Base-by-base conservation (phyloP, 768 basidiomycete species). In the Asterophora lycoperdoides region DNA sequence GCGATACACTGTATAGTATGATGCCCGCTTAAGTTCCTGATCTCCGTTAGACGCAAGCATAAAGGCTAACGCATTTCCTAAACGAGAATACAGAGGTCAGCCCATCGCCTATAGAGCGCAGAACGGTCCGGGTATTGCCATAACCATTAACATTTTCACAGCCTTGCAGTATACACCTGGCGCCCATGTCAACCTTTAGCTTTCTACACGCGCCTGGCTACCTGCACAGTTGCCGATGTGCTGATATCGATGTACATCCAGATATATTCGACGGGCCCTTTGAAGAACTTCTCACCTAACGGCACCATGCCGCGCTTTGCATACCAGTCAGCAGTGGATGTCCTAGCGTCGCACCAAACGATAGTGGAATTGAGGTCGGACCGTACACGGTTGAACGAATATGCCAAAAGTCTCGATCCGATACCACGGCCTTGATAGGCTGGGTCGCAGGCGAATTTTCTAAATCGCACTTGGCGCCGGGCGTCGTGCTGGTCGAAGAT, bases 301-400 rank as follows among this genome's bases (percentile, higher is more conserved):
- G 66, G 51, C 18, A 57, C 41, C 60, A 83, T 66, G 2, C 78
- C 80, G 49, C 77, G 72, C 50, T 69, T 76, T 52, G 69, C 60
- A 60, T 83, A 84, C 79, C 80, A 83, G 19, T 11, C 18, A 19
- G 45, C 49, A 33, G 14, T 53, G 17, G 48, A 48, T 14, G 45
- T 60, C 52, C 80, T 64, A 17, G 81, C 81, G 57, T 83, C 81
- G 64, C 81, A 83, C 80, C 80, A 84, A 5, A 79, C 61, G 10
- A 73, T 56, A 5, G 52, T 55, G n/a, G 67, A 74, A 15, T 67
- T 68, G 42, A 72, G 56, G 41, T 76, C 68, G n/a, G 66, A 62
- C 54, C 60, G 64, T 17, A 73, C 74, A 26, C 19, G 32, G 34
- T 47, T 34, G 20, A 49, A 10, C 14, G 63, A 66, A 55, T 73